These are phyloP conservation scores for Exserohilum rostratum DNA, from an alignment of 2,329 filamentous ascomycete genomes.

Conservation along the genomic window DNA sequence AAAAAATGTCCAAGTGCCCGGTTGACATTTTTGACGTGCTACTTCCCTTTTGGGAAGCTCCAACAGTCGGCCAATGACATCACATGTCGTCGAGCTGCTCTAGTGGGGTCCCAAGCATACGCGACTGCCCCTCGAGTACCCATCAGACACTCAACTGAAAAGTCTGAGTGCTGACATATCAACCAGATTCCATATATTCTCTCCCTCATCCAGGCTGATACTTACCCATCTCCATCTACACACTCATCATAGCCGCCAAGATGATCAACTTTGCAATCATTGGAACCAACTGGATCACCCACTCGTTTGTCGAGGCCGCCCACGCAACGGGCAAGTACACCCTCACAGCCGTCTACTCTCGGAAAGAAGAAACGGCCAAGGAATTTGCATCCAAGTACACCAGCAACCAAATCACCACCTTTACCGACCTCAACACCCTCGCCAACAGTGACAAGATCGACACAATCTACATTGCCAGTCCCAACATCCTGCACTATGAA, in stretches of 20 bases:
- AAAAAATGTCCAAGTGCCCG: background rate
- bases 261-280: constrained; percentile 55
- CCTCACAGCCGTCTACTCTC: constrained; percentile 55
- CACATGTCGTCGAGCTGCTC: constrained; percentile 8
- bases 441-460: constrained; percentile 47
- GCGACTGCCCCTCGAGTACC: constrained; percentile 14
- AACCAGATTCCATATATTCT: background rate
- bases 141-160: constrained; percentile 5
- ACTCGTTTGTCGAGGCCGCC: constrained; percentile 54
- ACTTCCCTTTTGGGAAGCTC: constrained; percentile 19
- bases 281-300: constrained; percentile 59
- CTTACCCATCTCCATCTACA: background rate
- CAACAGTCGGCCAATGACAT: constrained; percentile 28
- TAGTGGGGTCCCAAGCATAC: constrained; percentile 18
- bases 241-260: constrained; percentile 8
- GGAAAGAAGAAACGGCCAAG: constrained; percentile 51
- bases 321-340: constrained; percentile 53
- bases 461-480: constrained; percentile 57
- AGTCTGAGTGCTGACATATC: constrained; percentile 3
- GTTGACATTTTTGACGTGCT: constrained; percentile 3
- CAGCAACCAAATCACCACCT: constrained; percentile 35
- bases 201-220: background rate
- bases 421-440: constrained; percentile 51
- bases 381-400: constrained; percentile 52
- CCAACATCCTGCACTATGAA: constrained; percentile 55